phyloP scores from a whole-genome alignment of 2,329 filamentous ascomycete species.

The Cryphonectria parasitica region DNA sequence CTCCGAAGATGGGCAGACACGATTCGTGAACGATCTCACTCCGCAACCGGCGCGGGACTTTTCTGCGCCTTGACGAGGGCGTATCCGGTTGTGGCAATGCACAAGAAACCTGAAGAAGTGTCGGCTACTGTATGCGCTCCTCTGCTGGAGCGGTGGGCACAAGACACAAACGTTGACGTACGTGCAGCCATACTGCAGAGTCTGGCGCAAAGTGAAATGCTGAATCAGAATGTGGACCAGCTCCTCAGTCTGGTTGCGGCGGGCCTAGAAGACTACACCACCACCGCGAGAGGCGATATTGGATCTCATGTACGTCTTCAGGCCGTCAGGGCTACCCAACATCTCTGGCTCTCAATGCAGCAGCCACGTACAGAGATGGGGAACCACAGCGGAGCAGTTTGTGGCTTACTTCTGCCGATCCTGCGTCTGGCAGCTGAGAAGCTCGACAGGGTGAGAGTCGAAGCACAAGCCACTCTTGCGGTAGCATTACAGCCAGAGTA shows the following conservation, averaged over 20 bases:
- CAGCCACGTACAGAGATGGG: not conserved
- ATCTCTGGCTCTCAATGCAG: constrained; percentile 51
- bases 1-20: constrained; percentile 52
- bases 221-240: constrained; percentile 44
- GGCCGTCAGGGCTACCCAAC: constrained; percentile 75
- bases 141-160: constrained; percentile 57
- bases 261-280: constrained; percentile 86
- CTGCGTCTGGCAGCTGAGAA: constrained; percentile 84
- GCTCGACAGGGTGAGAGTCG: constrained; percentile 79
- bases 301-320: constrained; percentile 84
- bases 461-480: constrained; percentile 61
- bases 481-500: constrained; percentile 52
- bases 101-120: constrained; percentile 4
- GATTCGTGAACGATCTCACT: constrained; percentile 41
- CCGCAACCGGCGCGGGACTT: constrained; percentile 51
- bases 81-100: constrained; percentile 44
- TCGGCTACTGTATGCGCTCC: constrained; percentile 45
- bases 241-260: constrained; percentile 55
- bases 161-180: constrained; percentile 54
- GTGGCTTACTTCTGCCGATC: constrained; percentile 51
- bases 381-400: constrained; percentile 5
- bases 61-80: constrained; percentile 58
- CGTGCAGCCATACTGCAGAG: constrained; percentile 60
- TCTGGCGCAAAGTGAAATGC: constrained; percentile 51
- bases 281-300: constrained; percentile 85